Conservation (phyloP, 1,139 yeast species). For the Yamadazyma kanchanaburiensis region DNA sequence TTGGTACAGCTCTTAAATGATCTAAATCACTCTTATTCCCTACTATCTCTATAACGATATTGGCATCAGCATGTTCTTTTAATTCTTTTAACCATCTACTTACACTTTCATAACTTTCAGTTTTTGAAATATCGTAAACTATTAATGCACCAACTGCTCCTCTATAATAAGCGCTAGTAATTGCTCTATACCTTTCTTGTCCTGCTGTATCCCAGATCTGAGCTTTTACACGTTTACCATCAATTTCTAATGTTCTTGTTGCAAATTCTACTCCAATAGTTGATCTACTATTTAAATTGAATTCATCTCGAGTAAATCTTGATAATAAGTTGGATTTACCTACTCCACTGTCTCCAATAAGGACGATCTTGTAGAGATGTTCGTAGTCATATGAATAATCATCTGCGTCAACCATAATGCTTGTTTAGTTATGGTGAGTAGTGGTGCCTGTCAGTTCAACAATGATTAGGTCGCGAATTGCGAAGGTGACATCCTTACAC, state of each 20-base stretch:
- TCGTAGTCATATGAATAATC: conserved; percentile 93
- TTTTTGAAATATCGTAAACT: conserved; percentile 92
- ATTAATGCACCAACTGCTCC: conserved; percentile 98
- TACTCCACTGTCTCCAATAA: conserved; percentile 97
- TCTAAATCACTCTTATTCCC: conserved; percentile 87
- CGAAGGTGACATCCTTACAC: no score
- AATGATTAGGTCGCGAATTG: no score
- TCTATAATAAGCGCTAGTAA: conserved; percentile 94
- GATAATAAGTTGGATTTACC: conserved; percentile 94
- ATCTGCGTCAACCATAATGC: conserved; percentile 52
- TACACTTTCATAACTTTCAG: conserved; percentile 89
- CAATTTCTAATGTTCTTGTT: conserved; percentile 90
- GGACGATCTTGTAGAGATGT: conserved; percentile 88
- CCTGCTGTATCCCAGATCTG: conserved; percentile 99
- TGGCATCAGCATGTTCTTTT: conserved; percentile 95
- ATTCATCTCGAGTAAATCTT: conserved; percentile 92
- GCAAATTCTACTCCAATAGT: conserved; percentile 99
- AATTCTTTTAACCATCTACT: conserved; percentile 94
- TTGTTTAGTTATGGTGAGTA: conserved; percentile 1
- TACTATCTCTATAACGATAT: conserved; percentile 92
- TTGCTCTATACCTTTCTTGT: conserved; percentile 96
- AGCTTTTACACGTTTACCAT: conserved; percentile 92
- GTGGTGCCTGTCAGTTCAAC: no score
- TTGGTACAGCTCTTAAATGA: conserved; percentile 94
- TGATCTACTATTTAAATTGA: conserved; percentile 88